Conservation (phyloP, 306 rosid species). For the Vigna nakashimae region DNA sequence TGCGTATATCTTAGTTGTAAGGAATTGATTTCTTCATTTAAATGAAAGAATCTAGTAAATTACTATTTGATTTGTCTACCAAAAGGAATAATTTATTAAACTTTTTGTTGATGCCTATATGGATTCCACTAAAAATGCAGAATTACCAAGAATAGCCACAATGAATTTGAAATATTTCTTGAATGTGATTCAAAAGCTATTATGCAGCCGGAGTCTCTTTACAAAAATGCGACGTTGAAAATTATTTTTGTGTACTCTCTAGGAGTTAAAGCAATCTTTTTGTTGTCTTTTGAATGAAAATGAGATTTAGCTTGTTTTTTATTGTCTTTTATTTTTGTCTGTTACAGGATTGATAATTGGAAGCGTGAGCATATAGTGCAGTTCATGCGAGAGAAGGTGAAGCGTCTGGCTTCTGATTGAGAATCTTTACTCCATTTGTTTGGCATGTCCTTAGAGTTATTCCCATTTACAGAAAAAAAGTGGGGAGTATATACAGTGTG, state of each 20-base stretch:
- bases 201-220: background rate
- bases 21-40: constrained; percentile 17
- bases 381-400: constrained; percentile 83
- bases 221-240: background rate
- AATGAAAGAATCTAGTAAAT: constrained; percentile 4
- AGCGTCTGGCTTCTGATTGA: constrained; percentile 60
- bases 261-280: background rate
- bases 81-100: too few species aligned
- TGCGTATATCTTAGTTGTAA: background rate
- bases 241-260: constrained; percentile 8
- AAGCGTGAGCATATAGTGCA: constrained; percentile 90
- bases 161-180: too few species aligned
- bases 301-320: background rate
- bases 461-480: constrained; percentile 18
- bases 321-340: background rate
- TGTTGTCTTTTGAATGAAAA: too few species aligned
- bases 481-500: constrained; percentile 23
- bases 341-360: constrained; percentile 91
- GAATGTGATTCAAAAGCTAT: background rate
- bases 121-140: too few species aligned
- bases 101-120: too few species aligned
- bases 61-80: background rate
- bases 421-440: constrained; percentile 34
- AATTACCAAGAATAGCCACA: too few species aligned
- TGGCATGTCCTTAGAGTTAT: constrained; percentile 21